Evolutionary conservation across 2,329 filamentous ascomycete species (phyloP).

Genomic region (Peltaster fructicola): DNA sequence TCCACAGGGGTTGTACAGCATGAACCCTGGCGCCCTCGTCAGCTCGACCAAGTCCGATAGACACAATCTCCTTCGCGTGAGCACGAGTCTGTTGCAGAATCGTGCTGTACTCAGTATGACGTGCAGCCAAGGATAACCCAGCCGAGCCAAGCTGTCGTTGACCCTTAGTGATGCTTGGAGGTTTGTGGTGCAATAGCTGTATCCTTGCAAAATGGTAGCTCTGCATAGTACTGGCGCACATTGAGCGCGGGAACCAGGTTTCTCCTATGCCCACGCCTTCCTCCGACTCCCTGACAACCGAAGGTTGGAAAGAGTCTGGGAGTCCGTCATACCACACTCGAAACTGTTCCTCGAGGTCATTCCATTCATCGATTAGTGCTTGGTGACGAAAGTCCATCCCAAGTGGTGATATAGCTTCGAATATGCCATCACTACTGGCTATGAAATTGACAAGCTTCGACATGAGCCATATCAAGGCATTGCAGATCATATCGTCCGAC

Average conservation of each 20-base stretch:
- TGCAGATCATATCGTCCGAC: conserved; percentile 46
- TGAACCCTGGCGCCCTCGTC: conserved; percentile 40
- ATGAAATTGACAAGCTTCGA: conserved; percentile 51
- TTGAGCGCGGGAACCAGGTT: conserved; percentile 44
- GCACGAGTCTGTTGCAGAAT: conserved; percentile 36
- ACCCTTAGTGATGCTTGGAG: conserved; percentile 9
- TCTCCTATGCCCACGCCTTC: conserved; percentile 22
- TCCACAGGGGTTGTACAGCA: conserved; percentile 42
- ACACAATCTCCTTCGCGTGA: conserved; percentile 44
- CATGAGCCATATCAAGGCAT: conserved; percentile 47
- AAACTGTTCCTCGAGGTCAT: conserved; percentile 37
- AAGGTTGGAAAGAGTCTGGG: conserved; percentile 41
- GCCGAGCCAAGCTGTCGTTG: conserved; percentile 3
- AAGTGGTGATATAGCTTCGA: conserved; percentile 19
- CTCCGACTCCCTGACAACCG: conserved; percentile 29
- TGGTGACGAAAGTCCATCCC: conserved; percentile 32
- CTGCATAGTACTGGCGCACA: conserved; percentile 50
- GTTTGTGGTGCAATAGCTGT: conserved; percentile 42
- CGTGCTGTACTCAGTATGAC: conserved; percentile 38
- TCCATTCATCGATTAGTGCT: conserved; percentile 34
- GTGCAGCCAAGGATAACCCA: conserved; percentile 31
- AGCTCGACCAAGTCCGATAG: conserved; percentile 39
- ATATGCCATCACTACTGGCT: conserved; percentile 36
- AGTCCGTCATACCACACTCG: conserved; percentile 41
- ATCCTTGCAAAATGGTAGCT: conserved; percentile 48